These are phyloP conservation scores for Dionaea muscipula DNA, from an alignment of 179 eudicot genomes.

Conservation along the genomic window DNA sequence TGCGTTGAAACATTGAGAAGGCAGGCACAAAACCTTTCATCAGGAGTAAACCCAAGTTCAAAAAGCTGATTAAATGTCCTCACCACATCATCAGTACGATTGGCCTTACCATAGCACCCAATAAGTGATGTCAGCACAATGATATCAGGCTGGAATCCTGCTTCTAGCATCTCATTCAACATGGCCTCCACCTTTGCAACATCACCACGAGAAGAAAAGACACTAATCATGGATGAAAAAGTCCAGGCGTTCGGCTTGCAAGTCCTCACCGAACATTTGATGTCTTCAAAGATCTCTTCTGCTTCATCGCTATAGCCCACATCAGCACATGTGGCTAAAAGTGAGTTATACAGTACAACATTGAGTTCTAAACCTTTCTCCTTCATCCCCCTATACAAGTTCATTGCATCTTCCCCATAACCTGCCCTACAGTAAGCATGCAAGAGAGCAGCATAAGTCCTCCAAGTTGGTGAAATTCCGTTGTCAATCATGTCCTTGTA, in stretches of 20 bases:
- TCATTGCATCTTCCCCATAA: slow-evolving; percentile 66
- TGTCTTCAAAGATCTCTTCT: slow-evolving; percentile 46
- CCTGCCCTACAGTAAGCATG: slow-evolving; percentile 66
- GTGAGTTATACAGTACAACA: slow-evolving; percentile 52
- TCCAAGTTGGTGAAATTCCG: slow-evolving; percentile 55
- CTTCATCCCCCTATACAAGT: slow-evolving; percentile 62
- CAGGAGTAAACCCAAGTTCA: slow-evolving; percentile 55
- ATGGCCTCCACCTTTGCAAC: slow-evolving; percentile 60
- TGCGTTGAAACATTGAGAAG: slow-evolving; percentile 76
- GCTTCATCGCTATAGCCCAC: slow-evolving; percentile 67
- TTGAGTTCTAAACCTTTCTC: slow-evolving; percentile 51
- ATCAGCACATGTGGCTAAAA: slow-evolving; percentile 80
- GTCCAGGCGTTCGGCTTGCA: slow-evolving; percentile 78
- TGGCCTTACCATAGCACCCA: slow-evolving; percentile 87
- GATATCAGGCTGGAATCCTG: slow-evolving; percentile 69
- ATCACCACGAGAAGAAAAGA: slow-evolving; percentile 59
- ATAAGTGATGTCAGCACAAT: slow-evolving; percentile 65
- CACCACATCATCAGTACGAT: slow-evolving; percentile 59
- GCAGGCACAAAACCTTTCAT: slow-evolving; percentile 72
- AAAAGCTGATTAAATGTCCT: slow-evolving; percentile 46
- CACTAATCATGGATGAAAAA: slow-evolving; percentile 60
- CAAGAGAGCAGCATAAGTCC: slow-evolving; percentile 68
- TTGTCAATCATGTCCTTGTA: slow-evolving; percentile 43
- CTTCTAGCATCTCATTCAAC: slow-evolving; percentile 54
- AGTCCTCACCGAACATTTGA: slow-evolving; percentile 45